Percentiles rank a stretch among this genome's conserved stretches.
Conservation (phyloP, 2,329 filamentous ascomycete species). For the Fusarium musae region DNA sequence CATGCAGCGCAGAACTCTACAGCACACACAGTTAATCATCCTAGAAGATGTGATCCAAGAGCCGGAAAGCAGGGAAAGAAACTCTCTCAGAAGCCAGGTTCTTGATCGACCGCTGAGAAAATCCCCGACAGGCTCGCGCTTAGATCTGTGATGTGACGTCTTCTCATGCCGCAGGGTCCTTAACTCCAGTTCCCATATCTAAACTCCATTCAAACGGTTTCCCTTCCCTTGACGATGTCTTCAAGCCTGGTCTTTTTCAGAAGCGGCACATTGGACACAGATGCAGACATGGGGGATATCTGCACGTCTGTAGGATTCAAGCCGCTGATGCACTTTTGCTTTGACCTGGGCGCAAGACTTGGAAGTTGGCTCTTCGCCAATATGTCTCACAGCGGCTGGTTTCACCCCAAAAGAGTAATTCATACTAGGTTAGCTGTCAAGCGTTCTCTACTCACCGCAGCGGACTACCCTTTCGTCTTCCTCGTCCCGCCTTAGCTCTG, state of each 20-base stretch:
- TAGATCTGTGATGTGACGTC: conserved; percentile 30
- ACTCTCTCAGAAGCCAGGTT: background rate
- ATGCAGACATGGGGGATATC: background rate
- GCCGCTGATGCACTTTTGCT: conserved; percentile 26
- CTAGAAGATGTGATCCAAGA: background rate
- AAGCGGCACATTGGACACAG: background rate
- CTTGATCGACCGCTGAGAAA: background rate
- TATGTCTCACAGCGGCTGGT: conserved; percentile 17
- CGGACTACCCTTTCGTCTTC: background rate
- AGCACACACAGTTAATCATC: background rate
- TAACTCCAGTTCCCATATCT: conserved; percentile 25
- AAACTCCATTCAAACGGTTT: conserved; percentile 19
- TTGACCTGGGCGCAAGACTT: background rate
- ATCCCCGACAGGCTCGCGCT: conserved; percentile 14
- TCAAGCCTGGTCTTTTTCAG: background rate
- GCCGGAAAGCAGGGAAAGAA: conserved; percentile 22
- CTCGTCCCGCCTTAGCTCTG: background rate
- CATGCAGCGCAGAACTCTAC: conserved; percentile 3
- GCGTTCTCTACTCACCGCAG: background rate
- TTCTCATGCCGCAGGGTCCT: conserved; percentile 14
- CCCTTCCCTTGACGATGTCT: background rate
- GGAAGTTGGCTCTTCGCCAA: background rate
- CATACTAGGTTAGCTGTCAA: background rate
- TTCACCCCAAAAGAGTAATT: conserved; percentile 9
- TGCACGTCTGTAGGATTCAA: conserved; percentile 5